Evolutionary conservation across 441 rosid genomes (phyloP).

Genomic region (Iberis amara): DNA sequence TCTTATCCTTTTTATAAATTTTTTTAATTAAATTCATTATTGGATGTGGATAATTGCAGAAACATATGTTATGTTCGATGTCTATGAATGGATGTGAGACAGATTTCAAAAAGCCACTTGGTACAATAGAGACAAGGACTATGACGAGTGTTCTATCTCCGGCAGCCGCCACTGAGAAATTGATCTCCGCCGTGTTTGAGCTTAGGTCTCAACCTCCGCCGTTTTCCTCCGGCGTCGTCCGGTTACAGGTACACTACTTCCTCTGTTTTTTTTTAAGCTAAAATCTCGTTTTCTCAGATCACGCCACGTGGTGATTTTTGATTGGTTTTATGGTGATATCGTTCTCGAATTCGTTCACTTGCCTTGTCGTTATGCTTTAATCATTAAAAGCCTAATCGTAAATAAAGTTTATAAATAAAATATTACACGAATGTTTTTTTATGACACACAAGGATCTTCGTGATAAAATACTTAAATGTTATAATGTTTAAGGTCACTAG

Average conservation of each 20-base stretch:
- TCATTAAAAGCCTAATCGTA: no score
- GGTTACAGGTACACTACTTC: slow-evolving; percentile 51
- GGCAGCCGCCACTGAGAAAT: slow-evolving; percentile 47
- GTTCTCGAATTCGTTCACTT: no score
- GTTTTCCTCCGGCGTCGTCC: slow-evolving; percentile 55
- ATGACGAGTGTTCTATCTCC: slow-evolving; percentile 44
- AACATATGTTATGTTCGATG: slow-evolving; percentile 33
- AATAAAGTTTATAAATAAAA: no score
- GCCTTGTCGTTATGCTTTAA: no score
- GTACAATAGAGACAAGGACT: slow-evolving; percentile 46
- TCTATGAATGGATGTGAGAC: slow-evolving; percentile 71
- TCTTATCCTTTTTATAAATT: not conserved
- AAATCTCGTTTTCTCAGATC: slow-evolving; percentile 14
- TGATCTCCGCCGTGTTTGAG: slow-evolving; percentile 43
- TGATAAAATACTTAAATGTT: no score
- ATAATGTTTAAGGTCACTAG: no score
- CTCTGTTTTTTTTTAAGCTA: not conserved
- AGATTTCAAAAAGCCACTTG: slow-evolving; percentile 44
- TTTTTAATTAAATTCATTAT: not conserved
- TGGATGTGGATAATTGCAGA: slow-evolving; percentile 28
- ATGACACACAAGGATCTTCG: no score
- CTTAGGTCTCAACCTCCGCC: slow-evolving; percentile 52
- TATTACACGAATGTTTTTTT: no score
- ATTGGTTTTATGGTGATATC: slow-evolving; percentile 23
- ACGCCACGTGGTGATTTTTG: slow-evolving; percentile 47